Base-by-base conservation (phyloP, 2,329 filamentous ascomycete species). In the Pleomassaria siparia region DNA sequence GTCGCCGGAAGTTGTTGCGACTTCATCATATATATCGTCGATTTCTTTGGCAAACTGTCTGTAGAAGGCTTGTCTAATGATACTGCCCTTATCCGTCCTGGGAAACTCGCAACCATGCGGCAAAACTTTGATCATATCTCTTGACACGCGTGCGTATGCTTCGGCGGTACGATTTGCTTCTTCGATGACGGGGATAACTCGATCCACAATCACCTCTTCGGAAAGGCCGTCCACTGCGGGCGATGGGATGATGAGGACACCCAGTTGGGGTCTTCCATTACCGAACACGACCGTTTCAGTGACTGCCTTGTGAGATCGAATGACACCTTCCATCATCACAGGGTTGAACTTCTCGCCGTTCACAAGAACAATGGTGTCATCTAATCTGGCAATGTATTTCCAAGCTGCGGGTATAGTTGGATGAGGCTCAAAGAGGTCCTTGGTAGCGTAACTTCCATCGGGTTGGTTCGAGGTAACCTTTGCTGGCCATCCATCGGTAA, bases 241-340 rank as follows among this genome's bases (percentile, higher is more conserved):
- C 12, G 73, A 72, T 18, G 78, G 74, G n/a, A 85, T 71, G 12
- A 85, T 66, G 9, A 84, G 60, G 13, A 83, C 58, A 1, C 81
- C 82, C 0, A 80, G 76, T 33, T 77, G 73, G 0, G 76, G 71
- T 37, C 73, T 74, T 11, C 76, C 79, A 2, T 76, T 72, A 0
- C 83, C 83, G 51, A 85, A 83, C 0, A 83, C 74, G 2, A 83
- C 72, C 0, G 77, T 77, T 46, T 85, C 83, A 4, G 74, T 71
- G 1, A 86, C 78, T 1, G 76, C 66, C 6, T 73, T 70, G 40
- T 80, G 72, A 29, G 81, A 75, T 9, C 80, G 71, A 4, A 85
- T 76, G 0, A 73, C 70, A 2, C 78, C 76, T 61, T 87, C 84
- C 46, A 77, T 72, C 8, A 70, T 65, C 7, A 79, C 62, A 0